These are phyloP conservation scores for Fusarium buharicum DNA, from an alignment of 2,329 filamentous ascomycete species.

Conservation along the genomic window DNA sequence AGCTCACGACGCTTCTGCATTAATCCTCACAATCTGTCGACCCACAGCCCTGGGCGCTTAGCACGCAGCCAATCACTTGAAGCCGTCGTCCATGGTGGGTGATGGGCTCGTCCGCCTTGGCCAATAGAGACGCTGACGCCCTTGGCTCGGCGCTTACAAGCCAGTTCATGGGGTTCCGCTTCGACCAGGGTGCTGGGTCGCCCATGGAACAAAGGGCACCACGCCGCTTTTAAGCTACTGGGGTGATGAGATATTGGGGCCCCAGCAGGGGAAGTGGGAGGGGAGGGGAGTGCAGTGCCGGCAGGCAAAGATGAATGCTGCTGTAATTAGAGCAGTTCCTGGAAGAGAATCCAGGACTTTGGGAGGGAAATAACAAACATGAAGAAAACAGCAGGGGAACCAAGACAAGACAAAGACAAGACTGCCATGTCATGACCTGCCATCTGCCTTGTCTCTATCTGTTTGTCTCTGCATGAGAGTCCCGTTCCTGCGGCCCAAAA, in stretches of 20 bases:
- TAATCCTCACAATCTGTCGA: conserved; percentile 28
- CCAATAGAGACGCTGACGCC: conserved; percentile 44
- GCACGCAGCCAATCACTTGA: conserved; percentile 49
- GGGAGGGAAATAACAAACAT: neutral
- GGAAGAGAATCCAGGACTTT: neutral
- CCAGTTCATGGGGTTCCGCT: conserved; percentile 28
- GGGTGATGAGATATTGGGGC: conserved; percentile 9
- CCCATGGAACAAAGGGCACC: conserved; percentile 21
- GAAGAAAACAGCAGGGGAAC: conserved; percentile 1
- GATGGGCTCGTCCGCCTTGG: conserved; percentile 43
- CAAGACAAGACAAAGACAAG: neutral
- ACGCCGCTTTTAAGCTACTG: conserved; percentile 41
- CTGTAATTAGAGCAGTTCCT: conserved; percentile 5
- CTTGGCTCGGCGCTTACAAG: conserved; percentile 51
- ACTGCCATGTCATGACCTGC: neutral
- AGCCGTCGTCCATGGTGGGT: conserved; percentile 45
- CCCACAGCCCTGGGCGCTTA: conserved; percentile 50
- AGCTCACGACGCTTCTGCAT: conserved; percentile 38
- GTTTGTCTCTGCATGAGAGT: conserved; percentile 29
- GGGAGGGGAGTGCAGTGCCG: too few species aligned
- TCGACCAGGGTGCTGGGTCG: conserved; percentile 46
- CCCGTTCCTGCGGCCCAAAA: conserved; percentile 40
- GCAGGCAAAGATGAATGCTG: conserved; percentile 1
- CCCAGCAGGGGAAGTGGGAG: conserved; percentile 2
- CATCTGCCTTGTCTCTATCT: conserved; percentile 17